Evolutionary conservation across 768 basidiomycete genomes (phyloP).

Genomic region (Psilocybe tampanensis): DNA sequence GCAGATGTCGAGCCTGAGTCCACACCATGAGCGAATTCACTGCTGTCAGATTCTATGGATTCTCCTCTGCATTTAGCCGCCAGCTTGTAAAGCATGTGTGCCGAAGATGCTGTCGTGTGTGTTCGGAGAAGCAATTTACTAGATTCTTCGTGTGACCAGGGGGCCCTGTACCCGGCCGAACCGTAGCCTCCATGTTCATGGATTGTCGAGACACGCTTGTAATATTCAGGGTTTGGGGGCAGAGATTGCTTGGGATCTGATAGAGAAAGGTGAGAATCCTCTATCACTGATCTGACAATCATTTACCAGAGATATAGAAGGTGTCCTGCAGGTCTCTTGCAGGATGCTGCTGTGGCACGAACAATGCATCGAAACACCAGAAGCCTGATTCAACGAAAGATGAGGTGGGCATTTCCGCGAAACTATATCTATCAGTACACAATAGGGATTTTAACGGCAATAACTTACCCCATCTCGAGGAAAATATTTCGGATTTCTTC

Average conservation of each 20-base stretch:
- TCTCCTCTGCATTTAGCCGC: constrained; percentile 83
- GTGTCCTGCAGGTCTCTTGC: constrained; percentile 98
- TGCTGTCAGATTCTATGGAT: constrained; percentile 40
- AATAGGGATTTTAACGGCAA: neutral
- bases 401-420: constrained; percentile 97
- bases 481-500: constrained; percentile 98
- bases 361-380: constrained; percentile 99
- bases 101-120: constrained; percentile 94
- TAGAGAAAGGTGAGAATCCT: neutral
- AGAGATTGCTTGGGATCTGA: constrained; percentile 80
- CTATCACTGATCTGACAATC: neutral
- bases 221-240: constrained; percentile 79
- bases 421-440: constrained; percentile 48
- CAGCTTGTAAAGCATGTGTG: constrained; percentile 91
- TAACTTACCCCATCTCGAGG: constrained; percentile 94
- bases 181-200: constrained; percentile 90
- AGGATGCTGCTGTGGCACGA: constrained; percentile 98
- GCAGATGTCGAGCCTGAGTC: constrained; percentile 26
- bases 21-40: constrained; percentile 42
- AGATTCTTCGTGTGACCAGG: constrained; percentile 93
- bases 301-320: constrained; percentile 90
- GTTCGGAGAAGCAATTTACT: constrained; percentile 92
- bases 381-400: constrained; percentile 97
- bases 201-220: constrained; percentile 77
- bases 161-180: constrained; percentile 95